phyloP scores from a whole-genome alignment of 2,329 filamentous ascomycete species.

The Penicillium sclerotigenum region DNA sequence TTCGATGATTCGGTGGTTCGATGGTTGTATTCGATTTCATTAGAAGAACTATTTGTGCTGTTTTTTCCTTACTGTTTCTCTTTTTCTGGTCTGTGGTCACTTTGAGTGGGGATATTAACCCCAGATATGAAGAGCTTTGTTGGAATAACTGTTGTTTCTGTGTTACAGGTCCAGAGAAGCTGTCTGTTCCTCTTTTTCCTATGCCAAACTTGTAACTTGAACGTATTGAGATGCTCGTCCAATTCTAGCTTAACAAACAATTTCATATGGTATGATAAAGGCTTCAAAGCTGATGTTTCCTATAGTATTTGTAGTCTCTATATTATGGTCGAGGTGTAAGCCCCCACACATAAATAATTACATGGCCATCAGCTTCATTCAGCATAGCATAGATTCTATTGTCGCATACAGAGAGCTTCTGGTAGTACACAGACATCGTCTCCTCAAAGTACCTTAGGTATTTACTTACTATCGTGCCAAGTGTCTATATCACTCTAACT shows the following conservation, averaged over 20 bases:
- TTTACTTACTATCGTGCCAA: too few relatives aligned
- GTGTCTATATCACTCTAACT: too few relatives aligned
- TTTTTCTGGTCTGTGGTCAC: not conserved
- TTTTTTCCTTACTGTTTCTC: not conserved
- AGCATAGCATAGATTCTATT: not conserved
- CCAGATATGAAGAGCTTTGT: not conserved
- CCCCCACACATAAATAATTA: rapidly evolving
- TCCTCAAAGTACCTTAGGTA: not conserved
- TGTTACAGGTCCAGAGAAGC: not conserved
- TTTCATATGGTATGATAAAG: not conserved
- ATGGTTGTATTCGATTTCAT: not conserved
- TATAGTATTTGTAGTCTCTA: not conserved
- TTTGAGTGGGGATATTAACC: not conserved
- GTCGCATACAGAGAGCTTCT: not conserved
- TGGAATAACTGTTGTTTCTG: not conserved
- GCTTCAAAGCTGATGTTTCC: not conserved
- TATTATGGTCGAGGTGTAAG: too few relatives aligned
- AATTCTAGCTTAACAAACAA: not conserved
- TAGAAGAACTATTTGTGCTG: not conserved
- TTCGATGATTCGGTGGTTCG: not conserved
- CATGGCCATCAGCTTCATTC: not conserved
- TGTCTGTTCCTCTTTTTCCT: not conserved
- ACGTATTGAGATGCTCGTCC: not conserved
- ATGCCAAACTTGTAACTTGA: too few relatives aligned
- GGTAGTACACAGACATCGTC: not conserved